A percentile compares a stretch with the other conserved stretches of the same genome.
These are phyloP conservation scores for Pseudogymnoascus sp. DNA, from an alignment of 2,329 filamentous ascomycete genomes.

Conservation along the genomic window DNA sequence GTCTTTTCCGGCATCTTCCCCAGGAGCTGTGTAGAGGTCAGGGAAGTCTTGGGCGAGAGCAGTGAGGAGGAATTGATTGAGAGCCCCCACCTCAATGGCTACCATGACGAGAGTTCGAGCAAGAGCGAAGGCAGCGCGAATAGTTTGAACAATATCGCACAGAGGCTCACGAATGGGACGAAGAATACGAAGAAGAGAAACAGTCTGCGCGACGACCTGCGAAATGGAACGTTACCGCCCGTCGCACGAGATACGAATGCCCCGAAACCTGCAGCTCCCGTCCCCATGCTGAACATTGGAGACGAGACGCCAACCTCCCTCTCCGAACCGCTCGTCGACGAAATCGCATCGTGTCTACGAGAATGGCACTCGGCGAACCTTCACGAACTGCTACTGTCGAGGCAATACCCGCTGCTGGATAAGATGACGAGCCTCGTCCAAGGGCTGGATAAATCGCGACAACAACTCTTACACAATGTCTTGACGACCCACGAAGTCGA, in stretches of 20 bases:
- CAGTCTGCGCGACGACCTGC: conserved; percentile 16
- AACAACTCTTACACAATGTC: conserved; percentile 90
- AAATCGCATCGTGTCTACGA: conserved; percentile 90
- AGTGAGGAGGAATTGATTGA: conserved; percentile 40
- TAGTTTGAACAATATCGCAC: background rate
- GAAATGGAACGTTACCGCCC: conserved; percentile 19
- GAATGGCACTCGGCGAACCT: conserved; percentile 99
- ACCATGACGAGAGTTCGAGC: conserved; percentile 26
- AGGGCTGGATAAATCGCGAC: conserved; percentile 74
- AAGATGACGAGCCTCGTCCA: conserved; percentile 73
- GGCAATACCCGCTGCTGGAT: conserved; percentile 75
- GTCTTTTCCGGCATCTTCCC: conserved; percentile 99
- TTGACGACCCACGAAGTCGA: conserved; percentile 79
- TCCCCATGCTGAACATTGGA: conserved; percentile 95
- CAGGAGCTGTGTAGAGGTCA: conserved; percentile 85
- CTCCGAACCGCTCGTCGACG: conserved; percentile 87
- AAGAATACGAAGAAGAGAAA: conserved; percentile 15
- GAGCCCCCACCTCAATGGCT: conserved; percentile 32
- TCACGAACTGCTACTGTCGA: conserved; percentile 78
- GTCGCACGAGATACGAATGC: conserved; percentile 58
- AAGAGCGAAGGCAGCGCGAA: conserved; percentile 14
- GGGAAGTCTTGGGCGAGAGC: conserved; percentile 77
- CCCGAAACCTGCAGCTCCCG: conserved; percentile 79
- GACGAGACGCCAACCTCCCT: conserved; percentile 89
- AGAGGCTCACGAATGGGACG: conserved; percentile 13